Conservation (phyloP, 2,329 filamentous ascomycete species). For the Scytalidium sp. region DNA sequence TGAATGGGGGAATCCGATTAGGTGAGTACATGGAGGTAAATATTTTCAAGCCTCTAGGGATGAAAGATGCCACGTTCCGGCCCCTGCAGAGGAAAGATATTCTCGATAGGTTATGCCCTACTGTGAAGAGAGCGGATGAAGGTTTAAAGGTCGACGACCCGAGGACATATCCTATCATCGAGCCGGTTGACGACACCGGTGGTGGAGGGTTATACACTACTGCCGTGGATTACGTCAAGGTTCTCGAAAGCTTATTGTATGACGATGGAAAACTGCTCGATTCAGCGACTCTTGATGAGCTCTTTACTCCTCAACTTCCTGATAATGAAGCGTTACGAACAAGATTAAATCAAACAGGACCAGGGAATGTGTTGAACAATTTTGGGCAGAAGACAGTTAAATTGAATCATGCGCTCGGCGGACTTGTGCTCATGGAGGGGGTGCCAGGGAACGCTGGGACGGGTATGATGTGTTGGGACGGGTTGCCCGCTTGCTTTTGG, state of each 20-base stretch:
- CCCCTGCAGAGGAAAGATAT: conserved; percentile 30
- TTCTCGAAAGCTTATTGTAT: conserved; percentile 43
- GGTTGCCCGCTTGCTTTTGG: conserved; percentile 45
- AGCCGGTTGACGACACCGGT: conserved; percentile 19
- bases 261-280: conserved; percentile 47
- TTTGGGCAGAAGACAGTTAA: conserved; percentile 33
- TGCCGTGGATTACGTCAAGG: conserved; percentile 36
- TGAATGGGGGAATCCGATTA: conserved; percentile 32
- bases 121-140: conserved; percentile 14
- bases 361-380: conserved; percentile 19
- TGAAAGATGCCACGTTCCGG: conserved; percentile 54
- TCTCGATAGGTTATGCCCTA: not conserved
- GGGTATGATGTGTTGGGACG: conserved; percentile 41
- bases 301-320: conserved; percentile 46
- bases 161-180: conserved; percentile 8
- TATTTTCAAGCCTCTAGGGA: conserved; percentile 42
- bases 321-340: conserved; percentile 22
- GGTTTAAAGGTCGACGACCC: conserved; percentile 30
- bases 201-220: conserved; percentile 32
- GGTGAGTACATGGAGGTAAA: conserved; percentile 44
- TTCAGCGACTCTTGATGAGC: conserved; percentile 34
- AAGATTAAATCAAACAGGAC: conserved; percentile 6
- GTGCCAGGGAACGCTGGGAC: conserved; percentile 33
- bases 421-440: conserved; percentile 36
- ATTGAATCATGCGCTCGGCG: conserved; percentile 37